Conservation (phyloP, 768 basidiomycete genomes). For the Pisolithus orientalis region DNA sequence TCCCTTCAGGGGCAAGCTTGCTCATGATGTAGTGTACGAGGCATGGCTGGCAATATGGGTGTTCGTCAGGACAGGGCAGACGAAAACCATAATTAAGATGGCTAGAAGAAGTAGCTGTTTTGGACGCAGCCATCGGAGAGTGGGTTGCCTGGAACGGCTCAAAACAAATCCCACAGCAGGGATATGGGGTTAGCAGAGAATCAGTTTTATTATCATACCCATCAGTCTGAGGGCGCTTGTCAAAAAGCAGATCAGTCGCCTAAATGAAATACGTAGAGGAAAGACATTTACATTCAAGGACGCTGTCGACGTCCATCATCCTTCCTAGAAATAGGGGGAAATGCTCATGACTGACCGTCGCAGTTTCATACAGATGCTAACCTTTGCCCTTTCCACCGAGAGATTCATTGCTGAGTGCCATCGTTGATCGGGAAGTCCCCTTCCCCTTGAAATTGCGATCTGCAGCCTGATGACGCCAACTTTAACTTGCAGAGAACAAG, state of each 20-base stretch:
- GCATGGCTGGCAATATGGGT: constrained; percentile 33
- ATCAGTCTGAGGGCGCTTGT: not conserved
- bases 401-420: not conserved
- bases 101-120: constrained; percentile 29
- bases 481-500: not conserved
- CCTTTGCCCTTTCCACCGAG: not conserved
- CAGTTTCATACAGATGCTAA: not conserved
- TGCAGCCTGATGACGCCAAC: constrained; percentile 13
- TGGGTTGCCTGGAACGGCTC: constrained; percentile 31
- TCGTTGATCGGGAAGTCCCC: constrained; percentile 11
- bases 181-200: constrained; percentile 8
- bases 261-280: not conserved
- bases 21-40: constrained; percentile 28
- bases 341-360: not conserved
- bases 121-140: constrained; percentile 27
- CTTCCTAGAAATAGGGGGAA: not conserved
- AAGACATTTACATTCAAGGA: not conserved
- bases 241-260: not conserved
- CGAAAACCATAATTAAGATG: constrained; percentile 29
- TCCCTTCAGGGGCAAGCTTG: constrained; percentile 31
- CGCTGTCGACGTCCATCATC: not conserved
- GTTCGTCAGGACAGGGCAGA: constrained; percentile 30
- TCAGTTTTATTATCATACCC: not conserved
- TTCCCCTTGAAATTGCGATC: constrained; percentile 28
- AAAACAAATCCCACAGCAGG: constrained; percentile 33